Conservation (phyloP, 164 flowering plant genomes). For the Nymphaea thermarum region DNA sequence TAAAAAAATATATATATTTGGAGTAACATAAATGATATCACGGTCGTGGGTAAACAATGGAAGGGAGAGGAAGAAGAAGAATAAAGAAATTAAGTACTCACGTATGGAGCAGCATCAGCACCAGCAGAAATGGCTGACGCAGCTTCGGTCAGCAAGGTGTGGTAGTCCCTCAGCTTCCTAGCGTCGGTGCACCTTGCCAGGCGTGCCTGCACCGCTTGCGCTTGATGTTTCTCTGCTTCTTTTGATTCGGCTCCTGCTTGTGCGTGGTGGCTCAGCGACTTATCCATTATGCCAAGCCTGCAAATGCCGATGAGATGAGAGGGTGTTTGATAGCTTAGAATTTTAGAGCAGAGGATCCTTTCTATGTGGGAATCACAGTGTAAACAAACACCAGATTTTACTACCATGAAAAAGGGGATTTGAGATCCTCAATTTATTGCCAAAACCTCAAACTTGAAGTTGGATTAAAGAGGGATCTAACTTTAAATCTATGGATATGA, state of each 20-base stretch:
- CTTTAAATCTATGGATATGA: too few relatives aligned
- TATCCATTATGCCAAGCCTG: slow-evolving; percentile 56
- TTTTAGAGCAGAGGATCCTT: too few relatives aligned
- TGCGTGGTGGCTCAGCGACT: slow-evolving; percentile 48
- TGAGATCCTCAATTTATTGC: too few relatives aligned
- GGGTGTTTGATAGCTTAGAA: too few relatives aligned
- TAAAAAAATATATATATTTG: background rate
- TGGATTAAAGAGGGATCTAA: too few relatives aligned
- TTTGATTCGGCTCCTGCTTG: slow-evolving; percentile 29
- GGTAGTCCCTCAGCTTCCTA: slow-evolving; percentile 41
- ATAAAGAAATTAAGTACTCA: background rate
- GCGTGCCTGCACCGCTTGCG: slow-evolving; percentile 30
- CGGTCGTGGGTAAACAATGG: background rate
- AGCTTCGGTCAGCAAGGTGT: slow-evolving; percentile 36
- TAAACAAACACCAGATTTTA: too few relatives aligned
- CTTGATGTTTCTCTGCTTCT: slow-evolving; percentile 22
- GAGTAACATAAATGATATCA: too few relatives aligned
- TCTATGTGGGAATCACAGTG: too few relatives aligned
- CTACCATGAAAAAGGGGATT: too few relatives aligned
- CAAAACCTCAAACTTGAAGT: too few relatives aligned
- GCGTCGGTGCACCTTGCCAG: slow-evolving; percentile 38
- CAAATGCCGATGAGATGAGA: too few relatives aligned
- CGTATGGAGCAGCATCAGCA: slow-evolving; percentile 78
- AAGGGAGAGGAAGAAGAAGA: background rate
- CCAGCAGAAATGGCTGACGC: slow-evolving; percentile 39